Evolutionary conservation across 257 asterid genomes (phyloP).

Genomic region (Lycium barbarum): DNA sequence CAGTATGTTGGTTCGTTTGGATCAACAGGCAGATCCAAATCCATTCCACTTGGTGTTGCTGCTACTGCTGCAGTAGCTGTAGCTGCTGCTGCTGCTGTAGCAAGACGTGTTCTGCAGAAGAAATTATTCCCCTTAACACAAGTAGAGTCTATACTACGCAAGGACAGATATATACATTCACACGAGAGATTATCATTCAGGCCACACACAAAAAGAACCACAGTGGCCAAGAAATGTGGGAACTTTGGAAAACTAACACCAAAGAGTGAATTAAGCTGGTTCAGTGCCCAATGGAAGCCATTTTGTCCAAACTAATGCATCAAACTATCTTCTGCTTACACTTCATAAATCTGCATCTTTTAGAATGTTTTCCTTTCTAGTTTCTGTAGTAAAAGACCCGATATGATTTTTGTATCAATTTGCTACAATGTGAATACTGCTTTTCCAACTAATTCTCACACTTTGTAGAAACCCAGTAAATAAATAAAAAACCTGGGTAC

Average conservation of each 20-base stretch:
- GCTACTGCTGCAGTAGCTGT: slow-evolving; percentile 51
- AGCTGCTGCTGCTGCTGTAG: slow-evolving; percentile 55
- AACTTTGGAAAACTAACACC: slow-evolving; percentile 10
- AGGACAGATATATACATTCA: neutral
- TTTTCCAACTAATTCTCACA: neutral
- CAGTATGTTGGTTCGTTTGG: slow-evolving; percentile 98
- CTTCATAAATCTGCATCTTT: neutral
- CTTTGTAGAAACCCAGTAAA: neutral
- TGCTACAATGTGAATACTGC: neutral
- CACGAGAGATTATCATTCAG: neutral
- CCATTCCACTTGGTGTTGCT: slow-evolving; percentile 68
- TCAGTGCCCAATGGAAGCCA: neutral
- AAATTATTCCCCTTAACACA: slow-evolving; percentile 8
- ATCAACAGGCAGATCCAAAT: slow-evolving; percentile 91
- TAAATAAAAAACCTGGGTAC: neutral
- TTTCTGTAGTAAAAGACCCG: neutral
- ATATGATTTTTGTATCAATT: neutral
- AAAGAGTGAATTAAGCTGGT: neutral
- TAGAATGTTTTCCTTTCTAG: neutral
- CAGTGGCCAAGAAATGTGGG: neutral
- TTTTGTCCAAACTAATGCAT: neutral
- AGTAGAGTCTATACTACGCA: neutral
- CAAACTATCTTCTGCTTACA: neutral
- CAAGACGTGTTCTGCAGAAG: slow-evolving; percentile 75
- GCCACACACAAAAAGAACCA: neutral